Percentiles rank a stretch among this genome's conserved stretches.
Conservation (phyloP, 179 eudicot genomes). For the Kewa caespitosa region DNA sequence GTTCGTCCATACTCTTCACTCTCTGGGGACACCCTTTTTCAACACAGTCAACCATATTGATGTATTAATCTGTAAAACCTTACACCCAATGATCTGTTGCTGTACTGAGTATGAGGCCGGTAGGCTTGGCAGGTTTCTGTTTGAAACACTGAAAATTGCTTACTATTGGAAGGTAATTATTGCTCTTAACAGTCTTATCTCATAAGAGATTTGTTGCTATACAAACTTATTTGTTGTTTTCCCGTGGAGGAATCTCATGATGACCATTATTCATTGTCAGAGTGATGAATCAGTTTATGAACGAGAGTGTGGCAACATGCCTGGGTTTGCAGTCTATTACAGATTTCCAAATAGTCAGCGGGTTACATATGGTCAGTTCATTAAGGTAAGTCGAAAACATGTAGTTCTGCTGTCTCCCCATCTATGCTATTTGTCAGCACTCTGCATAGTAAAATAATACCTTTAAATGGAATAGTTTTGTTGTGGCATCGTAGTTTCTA, state of each 20-base stretch:
- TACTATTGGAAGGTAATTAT: slow-evolving; percentile 85
- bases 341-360: slow-evolving; percentile 95
- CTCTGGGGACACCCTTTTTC: slow-evolving; percentile 92
- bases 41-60: slow-evolving; percentile 98
- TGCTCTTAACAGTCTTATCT: too few relatives aligned
- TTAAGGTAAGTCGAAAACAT: slow-evolving; percentile 56
- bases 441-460: neutral
- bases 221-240: slow-evolving; percentile 10
- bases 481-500: too few relatives aligned
- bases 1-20: slow-evolving; percentile 96
- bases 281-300: slow-evolving; percentile 90
- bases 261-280: slow-evolving; percentile 41
- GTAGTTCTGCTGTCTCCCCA: neutral
- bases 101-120: slow-evolving; percentile 99
- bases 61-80: slow-evolving; percentile 91
- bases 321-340: slow-evolving; percentile 97
- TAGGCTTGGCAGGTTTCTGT: slow-evolving; percentile 92
- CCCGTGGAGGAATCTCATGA: neutral
- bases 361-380: slow-evolving; percentile 86
- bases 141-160: slow-evolving; percentile 93
- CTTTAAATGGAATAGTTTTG: neutral
- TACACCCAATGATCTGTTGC: slow-evolving; percentile 99
- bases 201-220: too few relatives aligned
- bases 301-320: slow-evolving; percentile 98
- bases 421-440: neutral